A percentile compares a stretch with the other conserved stretches of the same genome.
These are phyloP conservation scores for Didymella arachidicola DNA, from an alignment of 2,329 filamentous ascomycete species.

Conservation along the genomic window DNA sequence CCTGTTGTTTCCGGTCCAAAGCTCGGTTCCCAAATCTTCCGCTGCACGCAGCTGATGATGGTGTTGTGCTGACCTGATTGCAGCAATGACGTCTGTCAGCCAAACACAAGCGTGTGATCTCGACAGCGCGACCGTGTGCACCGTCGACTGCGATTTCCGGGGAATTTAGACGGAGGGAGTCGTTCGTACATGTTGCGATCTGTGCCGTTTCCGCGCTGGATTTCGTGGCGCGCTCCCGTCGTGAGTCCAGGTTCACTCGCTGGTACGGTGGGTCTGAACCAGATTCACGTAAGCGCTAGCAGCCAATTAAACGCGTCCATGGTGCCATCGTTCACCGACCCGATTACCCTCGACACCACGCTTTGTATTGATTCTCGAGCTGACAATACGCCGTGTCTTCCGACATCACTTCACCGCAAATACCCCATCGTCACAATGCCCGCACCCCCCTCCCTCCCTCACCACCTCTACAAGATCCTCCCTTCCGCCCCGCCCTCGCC, in stretches of 20 bases:
- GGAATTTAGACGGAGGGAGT: background rate
- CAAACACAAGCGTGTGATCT: conserved; percentile 6
- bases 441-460: conserved; percentile 44
- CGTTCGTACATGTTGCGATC: conserved; percentile 16
- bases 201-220: conserved; percentile 22
- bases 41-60: conserved; percentile 3
- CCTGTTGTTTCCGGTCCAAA: background rate
- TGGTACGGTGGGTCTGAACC: conserved; percentile 11
- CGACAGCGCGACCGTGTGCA: background rate
- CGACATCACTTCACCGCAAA: background rate
- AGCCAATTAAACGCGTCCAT: conserved; percentile 17
- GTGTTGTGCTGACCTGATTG: conserved; percentile 9
- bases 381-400: background rate
- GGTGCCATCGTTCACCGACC: conserved; percentile 9
- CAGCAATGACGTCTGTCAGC: conserved; percentile 18
- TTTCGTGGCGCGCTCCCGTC: conserved; percentile 23
- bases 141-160: background rate
- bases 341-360: conserved; percentile 3
- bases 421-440: conserved; percentile 31
- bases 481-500: conserved; percentile 61
- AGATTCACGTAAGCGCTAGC: conserved; percentile 6
- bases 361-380: background rate
- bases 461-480: conserved; percentile 67
- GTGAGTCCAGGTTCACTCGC: conserved; percentile 16
- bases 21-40: background rate